phyloP scores from a whole-genome alignment of 805 yeast genomes.

The Myxozyma nipponensis region DNA sequence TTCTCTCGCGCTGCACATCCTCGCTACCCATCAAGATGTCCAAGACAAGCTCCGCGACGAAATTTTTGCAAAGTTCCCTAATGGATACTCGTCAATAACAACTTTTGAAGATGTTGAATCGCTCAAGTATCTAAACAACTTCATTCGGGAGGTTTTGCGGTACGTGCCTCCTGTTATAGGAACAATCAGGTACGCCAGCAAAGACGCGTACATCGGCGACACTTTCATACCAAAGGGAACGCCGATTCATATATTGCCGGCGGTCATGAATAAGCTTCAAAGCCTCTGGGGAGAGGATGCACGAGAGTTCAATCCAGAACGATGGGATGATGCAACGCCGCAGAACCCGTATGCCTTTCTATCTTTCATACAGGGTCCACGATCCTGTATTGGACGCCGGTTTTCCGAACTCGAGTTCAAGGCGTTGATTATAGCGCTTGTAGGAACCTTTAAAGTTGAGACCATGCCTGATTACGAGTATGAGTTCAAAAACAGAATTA shows the following conservation, averaged over 20 bases:
- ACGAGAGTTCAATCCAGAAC: conserved; percentile 18
- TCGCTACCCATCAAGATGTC: conserved; percentile 12
- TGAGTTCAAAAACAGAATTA: conserved; percentile 5
- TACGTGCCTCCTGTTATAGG: conserved; percentile 18
- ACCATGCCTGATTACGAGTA: conserved; percentile 5
- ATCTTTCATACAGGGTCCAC: conserved; percentile 23
- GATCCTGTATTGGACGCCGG: conserved; percentile 22
- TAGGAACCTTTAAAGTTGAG: conserved; percentile 11
- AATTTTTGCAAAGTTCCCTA: conserved; percentile 12
- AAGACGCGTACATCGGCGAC: conserved; percentile 11
- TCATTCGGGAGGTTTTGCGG: conserved; percentile 19
- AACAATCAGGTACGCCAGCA: conserved; percentile 14
- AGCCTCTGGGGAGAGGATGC: conserved; percentile 26
- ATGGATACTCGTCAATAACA: conserved; percentile 6
- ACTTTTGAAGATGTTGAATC: conserved; percentile 19
- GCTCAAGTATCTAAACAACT: conserved; percentile 12
- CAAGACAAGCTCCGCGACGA: conserved; percentile 20
- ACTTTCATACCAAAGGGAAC: conserved; percentile 22
- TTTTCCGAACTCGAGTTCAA: conserved; percentile 21
- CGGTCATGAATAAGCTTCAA: conserved; percentile 5
- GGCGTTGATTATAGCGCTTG: conserved; percentile 9
- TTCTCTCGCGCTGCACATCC: conserved; percentile 6
- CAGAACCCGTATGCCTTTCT: conserved; percentile 11
- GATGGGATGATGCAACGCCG: conserved; percentile 19
- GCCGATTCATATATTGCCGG: conserved; percentile 1